Evolutionary conservation across 1,284 basidiomycete genomes (phyloP).

Genomic region (Malassezia psittaci): DNA sequence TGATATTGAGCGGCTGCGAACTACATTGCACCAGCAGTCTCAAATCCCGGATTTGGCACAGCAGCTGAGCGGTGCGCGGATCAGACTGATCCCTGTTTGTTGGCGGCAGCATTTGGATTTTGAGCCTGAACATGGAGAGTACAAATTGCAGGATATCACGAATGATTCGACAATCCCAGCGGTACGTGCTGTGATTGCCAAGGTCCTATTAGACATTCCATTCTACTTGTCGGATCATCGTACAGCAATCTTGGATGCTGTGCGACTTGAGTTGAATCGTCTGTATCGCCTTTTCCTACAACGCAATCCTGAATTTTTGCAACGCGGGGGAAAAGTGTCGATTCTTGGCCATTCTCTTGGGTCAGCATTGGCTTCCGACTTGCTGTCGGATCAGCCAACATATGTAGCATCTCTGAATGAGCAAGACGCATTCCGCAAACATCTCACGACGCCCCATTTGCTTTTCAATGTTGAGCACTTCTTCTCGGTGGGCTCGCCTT

Average conservation of each 20-base stretch:
- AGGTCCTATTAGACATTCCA: conserved; percentile 52
- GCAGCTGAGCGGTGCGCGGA: conserved; percentile 43
- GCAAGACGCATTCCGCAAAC: conserved; percentile 6
- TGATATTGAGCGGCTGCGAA: conserved; percentile 29
- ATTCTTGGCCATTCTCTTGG: conserved; percentile 52
- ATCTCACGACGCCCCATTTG: conserved; percentile 19
- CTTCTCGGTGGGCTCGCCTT: conserved; percentile 53
- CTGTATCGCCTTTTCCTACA: conserved; percentile 54
- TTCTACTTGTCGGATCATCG: conserved; percentile 51
- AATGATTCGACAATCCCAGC: conserved; percentile 30
- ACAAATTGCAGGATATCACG: conserved; percentile 48
- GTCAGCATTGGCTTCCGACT: conserved; percentile 53
- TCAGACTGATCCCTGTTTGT: conserved; percentile 54
- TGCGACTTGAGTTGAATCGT: conserved; percentile 35
- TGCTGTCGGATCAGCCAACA: conserved; percentile 55
- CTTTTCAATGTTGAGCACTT: conserved; percentile 51
- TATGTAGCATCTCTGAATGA: conserved; percentile 39
- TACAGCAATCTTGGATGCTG: conserved; percentile 53
- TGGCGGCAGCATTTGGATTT: conserved; percentile 52
- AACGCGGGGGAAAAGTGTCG: conserved; percentile 50
- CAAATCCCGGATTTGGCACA: conserved; percentile 23
- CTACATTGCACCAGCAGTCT: conserved; percentile 25
- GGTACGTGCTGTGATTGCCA: conserved; percentile 27
- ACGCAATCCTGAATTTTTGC: conserved; percentile 50
- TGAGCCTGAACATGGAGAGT: conserved; percentile 49